Base-by-base conservation (phyloP, 1,284 basidiomycete genomes). In the Marasmius oreades region DNA sequence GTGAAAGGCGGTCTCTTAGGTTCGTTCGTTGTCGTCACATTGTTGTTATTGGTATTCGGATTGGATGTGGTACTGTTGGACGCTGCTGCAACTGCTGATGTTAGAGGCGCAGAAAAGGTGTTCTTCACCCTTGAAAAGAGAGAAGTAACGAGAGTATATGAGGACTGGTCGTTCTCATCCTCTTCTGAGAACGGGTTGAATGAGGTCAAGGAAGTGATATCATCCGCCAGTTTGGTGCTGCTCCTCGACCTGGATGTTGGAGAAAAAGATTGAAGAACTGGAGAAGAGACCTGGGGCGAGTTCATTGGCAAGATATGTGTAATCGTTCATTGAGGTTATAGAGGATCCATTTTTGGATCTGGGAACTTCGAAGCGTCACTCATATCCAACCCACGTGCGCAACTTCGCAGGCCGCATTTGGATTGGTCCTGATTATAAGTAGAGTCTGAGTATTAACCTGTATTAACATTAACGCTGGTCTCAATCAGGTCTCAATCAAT, bases 141-240 rank as follows among this genome's bases (percentile, higher is more conserved):
- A 20, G 88, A 89, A 1, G 87, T 83, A 58, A 92, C 86, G 56
- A 92, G 76, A 1, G 88, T 84, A 67, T 90, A 91, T 12, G 88
- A 90, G 7, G 89, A 88, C 63, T 89, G 86, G 62, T 92, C 90
- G 66, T 88, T 81, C 69, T 92, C 90, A 67, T 92, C 90, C 69
- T 92, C 90, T 66, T 92, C 89, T 12, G 86, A 84, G 75, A 92
- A 92, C 12, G 90, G 90, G 67, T 92, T 92, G 76, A 87, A 90
- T 50, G 88, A 89, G 26, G 90, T 92, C 56, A 92, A 70, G 66
- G 84, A 84, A 45, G 79, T 79, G 45, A 86, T 77, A 73, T 89
- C 88, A 68, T 90, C 89, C 24, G 69, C 72, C 24, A 83, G 67
- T 63, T 79, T 85, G 42, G 78, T 78, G 66, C 77, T 85, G 70